A percentile compares a stretch with the other conserved stretches of the same genome.
Conservation (phyloP, 306 rosid genomes). For the Fagus crenata region DNA sequence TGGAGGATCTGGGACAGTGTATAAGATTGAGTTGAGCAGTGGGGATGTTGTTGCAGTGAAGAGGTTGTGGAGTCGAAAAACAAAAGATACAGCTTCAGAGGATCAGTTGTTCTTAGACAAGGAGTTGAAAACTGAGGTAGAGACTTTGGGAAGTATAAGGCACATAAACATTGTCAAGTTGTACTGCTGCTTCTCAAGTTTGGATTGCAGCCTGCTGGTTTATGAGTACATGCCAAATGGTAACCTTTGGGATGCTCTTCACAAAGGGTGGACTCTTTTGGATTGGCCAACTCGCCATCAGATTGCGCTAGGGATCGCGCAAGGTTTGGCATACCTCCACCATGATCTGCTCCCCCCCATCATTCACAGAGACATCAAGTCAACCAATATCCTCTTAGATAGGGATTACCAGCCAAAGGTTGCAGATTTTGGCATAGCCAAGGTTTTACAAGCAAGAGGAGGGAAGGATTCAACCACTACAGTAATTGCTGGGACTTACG, state of each 20-base stretch:
- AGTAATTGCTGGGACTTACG: constrained; percentile 87
- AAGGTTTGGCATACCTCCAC: constrained; percentile 93
- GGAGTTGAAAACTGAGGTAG: constrained; percentile 84
- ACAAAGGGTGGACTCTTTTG: constrained; percentile 63
- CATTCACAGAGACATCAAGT: constrained; percentile 87
- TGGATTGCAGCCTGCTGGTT: constrained; percentile 71
- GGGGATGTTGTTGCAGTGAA: constrained; percentile 87
- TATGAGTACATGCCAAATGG: constrained; percentile 96
- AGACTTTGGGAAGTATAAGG: constrained; percentile 82
- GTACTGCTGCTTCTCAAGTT: constrained; percentile 74
- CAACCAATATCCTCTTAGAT: constrained; percentile 83
- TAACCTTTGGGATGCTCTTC: constrained; percentile 91
- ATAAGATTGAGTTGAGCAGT: constrained; percentile 65
- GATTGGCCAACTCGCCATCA: constrained; percentile 89
- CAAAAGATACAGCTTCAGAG: constrained; percentile 54
- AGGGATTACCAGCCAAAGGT: constrained; percentile 83
- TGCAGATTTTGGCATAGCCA: constrained; percentile 96
- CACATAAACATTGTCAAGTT: constrained; percentile 92
- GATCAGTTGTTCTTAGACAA: constrained; percentile 55
- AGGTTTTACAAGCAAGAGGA: constrained; percentile 89
- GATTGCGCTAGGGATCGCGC: constrained; percentile 81
- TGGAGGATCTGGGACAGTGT: constrained; percentile 95
- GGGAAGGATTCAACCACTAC: constrained; percentile 87
- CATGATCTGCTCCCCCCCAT: constrained; percentile 81
- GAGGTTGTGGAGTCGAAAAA: constrained; percentile 55